phyloP scores from a whole-genome alignment of 2,329 filamentous ascomycete genomes.

The Xylariaceae sp. region DNA sequence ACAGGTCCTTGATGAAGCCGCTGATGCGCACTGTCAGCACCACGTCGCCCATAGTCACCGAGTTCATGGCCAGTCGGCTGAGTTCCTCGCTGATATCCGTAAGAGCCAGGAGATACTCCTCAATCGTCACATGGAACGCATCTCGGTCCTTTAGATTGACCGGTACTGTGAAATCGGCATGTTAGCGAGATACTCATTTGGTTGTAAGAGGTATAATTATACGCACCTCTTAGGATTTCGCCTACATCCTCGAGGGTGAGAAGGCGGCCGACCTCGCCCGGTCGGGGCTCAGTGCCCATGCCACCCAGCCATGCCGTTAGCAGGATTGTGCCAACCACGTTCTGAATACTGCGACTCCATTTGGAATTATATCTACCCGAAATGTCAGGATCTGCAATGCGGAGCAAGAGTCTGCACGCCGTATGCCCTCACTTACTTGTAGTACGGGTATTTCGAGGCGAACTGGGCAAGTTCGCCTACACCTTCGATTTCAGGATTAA shows the following conservation, averaged over 20 bases:
- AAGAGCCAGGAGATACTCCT: constrained; percentile 89
- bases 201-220: neutral
- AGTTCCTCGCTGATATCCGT: constrained; percentile 88
- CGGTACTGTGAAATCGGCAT: constrained; percentile 54
- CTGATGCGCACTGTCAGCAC: constrained; percentile 80
- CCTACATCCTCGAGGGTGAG: constrained; percentile 87
- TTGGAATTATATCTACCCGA: constrained; percentile 64
- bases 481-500: constrained; percentile 66
- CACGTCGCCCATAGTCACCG: constrained; percentile 87
- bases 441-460: constrained; percentile 86
- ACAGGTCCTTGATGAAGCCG: constrained; percentile 88
- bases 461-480: constrained; percentile 64
- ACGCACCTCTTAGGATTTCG: constrained; percentile 63
- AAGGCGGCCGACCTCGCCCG: constrained; percentile 57
- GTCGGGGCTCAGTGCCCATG: constrained; percentile 50
- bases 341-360: constrained; percentile 82
- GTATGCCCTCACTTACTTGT: constrained; percentile 69
- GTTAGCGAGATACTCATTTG: neutral
- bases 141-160: constrained; percentile 87
- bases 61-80: constrained; percentile 84
- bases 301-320: constrained; percentile 74
- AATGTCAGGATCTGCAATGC: constrained; percentile 1
- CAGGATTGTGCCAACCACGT: constrained; percentile 57
- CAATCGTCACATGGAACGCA: constrained; percentile 90
- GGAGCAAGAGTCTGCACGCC: neutral